Conservation (phyloP, 306 rosid genomes). For the Cucurbita maxima region DNA sequence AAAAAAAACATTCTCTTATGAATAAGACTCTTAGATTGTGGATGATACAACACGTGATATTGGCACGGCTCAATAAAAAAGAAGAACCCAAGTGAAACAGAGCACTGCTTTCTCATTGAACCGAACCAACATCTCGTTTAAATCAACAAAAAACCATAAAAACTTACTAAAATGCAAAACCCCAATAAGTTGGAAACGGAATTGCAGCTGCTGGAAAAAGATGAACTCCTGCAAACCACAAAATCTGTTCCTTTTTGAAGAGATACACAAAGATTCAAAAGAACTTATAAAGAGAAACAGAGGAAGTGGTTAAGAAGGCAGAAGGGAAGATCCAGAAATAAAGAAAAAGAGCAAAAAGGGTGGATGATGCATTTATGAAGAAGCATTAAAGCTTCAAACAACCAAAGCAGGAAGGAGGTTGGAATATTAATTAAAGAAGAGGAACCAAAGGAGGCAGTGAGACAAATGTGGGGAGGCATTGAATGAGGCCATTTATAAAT, state of each 20-base stretch:
- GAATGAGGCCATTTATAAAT: constrained; percentile 51
- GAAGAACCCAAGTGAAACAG: constrained; percentile 19
- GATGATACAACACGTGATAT: constrained; percentile 55
- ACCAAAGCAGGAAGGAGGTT: constrained; percentile 59
- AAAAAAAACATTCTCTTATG: neutral
- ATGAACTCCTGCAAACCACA: neutral
- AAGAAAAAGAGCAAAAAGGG: constrained; percentile 1
- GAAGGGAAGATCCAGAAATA: constrained; percentile 30
- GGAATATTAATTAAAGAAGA: constrained; percentile 48
- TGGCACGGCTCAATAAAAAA: constrained; percentile 99
- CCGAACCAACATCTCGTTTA: constrained; percentile 95
- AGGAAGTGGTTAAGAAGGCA: neutral
- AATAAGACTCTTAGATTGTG: neutral
- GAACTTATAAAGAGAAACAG: neutral
- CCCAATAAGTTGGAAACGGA: neutral
- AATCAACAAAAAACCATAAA: neutral
- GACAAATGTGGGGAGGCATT: constrained; percentile 61
- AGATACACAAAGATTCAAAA: neutral
- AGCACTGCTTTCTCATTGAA: constrained; percentile 80
- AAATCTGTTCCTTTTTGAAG: neutral
- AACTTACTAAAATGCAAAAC: neutral
- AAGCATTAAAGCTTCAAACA: constrained; percentile 50
- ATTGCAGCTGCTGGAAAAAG: neutral
- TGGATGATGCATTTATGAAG: constrained; percentile 60
- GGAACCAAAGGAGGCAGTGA: constrained; percentile 49